Evolutionary conservation across 2,329 filamentous ascomycete genomes (phyloP).

Genomic region (Myriosclerotinia scirpicola): DNA sequence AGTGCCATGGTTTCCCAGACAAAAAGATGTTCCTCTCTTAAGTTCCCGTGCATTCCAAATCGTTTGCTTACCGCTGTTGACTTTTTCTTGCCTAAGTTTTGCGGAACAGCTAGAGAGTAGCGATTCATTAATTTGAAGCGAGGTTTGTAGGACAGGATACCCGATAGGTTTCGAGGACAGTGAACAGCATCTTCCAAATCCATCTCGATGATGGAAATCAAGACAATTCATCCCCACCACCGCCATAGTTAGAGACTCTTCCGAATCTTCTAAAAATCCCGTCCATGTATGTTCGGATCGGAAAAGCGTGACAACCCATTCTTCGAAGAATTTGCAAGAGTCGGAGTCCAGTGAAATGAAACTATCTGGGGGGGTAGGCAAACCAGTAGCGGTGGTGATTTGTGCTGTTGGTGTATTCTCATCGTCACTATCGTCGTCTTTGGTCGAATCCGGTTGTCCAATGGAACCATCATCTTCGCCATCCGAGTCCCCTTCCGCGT

Average conservation of each 20-base stretch:
- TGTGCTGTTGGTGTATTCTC: not conserved
- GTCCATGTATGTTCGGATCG: slow-evolving; percentile 22
- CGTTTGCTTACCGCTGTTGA: not conserved
- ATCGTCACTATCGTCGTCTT: not conserved
- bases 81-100: slow-evolving; percentile 6
- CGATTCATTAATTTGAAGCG: slow-evolving; percentile 13
- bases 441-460: not conserved
- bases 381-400: no score
- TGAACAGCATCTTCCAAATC: slow-evolving; percentile 20
- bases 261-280: slow-evolving; percentile 25
- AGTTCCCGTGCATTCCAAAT: slow-evolving; percentile 8
- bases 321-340: slow-evolving; percentile 9
- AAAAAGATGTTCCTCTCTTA: slow-evolving; percentile 1
- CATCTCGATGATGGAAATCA: slow-evolving; percentile 21
- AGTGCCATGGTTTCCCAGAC: slow-evolving; percentile 3
- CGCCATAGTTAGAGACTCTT: slow-evolving; percentile 27
- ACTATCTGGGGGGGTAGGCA: slow-evolving; percentile 3
- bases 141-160: slow-evolving; percentile 12
- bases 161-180: not conserved
- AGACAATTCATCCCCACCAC: slow-evolving; percentile 25
- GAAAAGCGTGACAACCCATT: slow-evolving; percentile 17
- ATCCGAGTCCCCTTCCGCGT: slow-evolving; percentile 25
- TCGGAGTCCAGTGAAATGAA: not conserved
- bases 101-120: not conserved
- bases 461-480: slow-evolving; percentile 18